phyloP scores from a whole-genome alignment of 345 rosid genomes.

The Citrus trifoliata region DNA sequence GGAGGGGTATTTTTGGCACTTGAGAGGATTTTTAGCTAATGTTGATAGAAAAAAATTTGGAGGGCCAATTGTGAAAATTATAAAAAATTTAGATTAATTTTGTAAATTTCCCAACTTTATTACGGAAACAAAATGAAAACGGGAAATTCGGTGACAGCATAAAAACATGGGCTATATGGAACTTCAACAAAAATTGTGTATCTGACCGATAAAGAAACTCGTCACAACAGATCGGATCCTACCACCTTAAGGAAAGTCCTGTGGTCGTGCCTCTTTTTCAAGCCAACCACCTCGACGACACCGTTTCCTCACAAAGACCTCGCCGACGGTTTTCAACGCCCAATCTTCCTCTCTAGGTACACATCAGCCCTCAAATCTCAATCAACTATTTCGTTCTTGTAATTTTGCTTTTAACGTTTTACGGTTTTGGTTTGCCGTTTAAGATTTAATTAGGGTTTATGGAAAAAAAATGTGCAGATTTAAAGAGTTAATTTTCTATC shows the following conservation, averaged over 20 bases:
- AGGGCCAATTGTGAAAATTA: too few relatives aligned
- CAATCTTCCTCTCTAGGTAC: background rate
- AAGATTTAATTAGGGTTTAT: background rate
- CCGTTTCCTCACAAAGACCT: background rate
- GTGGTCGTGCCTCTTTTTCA: background rate
- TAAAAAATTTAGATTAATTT: too few relatives aligned
- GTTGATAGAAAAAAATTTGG: too few relatives aligned
- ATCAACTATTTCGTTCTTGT: background rate
- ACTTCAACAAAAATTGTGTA: too few relatives aligned
- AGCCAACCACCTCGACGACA: background rate
- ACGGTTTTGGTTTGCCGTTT: background rate
- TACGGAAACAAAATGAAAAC: too few relatives aligned
- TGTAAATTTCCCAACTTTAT: too few relatives aligned
- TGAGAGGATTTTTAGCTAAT: too few relatives aligned
- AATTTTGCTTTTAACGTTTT: background rate
- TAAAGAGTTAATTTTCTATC: background rate
- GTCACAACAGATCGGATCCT: background rate
- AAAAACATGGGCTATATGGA: too few relatives aligned
- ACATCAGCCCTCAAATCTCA: background rate
- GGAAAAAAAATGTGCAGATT: background rate
- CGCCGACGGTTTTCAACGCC: background rate
- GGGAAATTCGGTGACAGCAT: too few relatives aligned
- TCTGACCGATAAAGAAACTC: background rate
- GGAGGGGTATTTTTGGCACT: too few relatives aligned
- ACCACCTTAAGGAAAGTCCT: background rate